A percentile compares a stretch with the other conserved stretches of the same genome.
Evolutionary conservation across 306 rosid genomes (phyloP).

Genomic region (Quercus wislizeni): DNA sequence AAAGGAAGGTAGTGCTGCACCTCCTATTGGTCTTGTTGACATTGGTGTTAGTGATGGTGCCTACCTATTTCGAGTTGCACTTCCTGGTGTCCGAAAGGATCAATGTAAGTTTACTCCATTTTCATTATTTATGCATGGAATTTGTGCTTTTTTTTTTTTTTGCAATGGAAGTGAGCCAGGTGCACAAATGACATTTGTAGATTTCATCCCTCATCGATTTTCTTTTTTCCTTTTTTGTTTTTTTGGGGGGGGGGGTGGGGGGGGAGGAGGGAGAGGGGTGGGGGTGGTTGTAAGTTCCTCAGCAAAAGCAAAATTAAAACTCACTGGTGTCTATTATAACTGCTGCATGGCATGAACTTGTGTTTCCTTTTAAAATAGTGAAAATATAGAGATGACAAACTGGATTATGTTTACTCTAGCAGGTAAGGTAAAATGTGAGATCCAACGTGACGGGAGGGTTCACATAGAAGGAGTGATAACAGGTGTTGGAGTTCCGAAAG

Average conservation of each 20-base stretch:
- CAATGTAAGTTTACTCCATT: constrained; percentile 20
- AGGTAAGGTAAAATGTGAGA: constrained; percentile 46
- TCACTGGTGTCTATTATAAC: neutral
- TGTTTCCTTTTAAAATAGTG: neutral
- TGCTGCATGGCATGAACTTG: neutral
- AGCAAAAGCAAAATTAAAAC: neutral
- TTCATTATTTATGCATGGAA: neutral
- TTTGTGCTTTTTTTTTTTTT: neutral
- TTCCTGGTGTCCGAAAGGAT: constrained; percentile 49
- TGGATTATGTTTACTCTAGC: constrained; percentile 2
- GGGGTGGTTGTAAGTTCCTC: too few relatives aligned
- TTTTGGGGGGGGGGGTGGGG: too few relatives aligned
- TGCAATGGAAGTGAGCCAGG: neutral
- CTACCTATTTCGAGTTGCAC: constrained; percentile 51
- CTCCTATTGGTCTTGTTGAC: constrained; percentile 53
- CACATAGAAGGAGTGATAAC: constrained; percentile 51
- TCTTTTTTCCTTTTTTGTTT: too few relatives aligned
- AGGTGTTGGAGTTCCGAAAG: constrained; percentile 30
- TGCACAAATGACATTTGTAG: neutral
- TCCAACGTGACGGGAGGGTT: constrained; percentile 47
- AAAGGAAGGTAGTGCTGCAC: constrained; percentile 41
- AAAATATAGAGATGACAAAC: neutral
- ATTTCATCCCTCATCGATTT: neutral
- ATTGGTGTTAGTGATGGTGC: constrained; percentile 50
- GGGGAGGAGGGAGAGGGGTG: too few relatives aligned